These are phyloP conservation scores for Gynandropsis gynandra DNA, from an alignment of 345 rosid species.

Conservation along the genomic window DNA sequence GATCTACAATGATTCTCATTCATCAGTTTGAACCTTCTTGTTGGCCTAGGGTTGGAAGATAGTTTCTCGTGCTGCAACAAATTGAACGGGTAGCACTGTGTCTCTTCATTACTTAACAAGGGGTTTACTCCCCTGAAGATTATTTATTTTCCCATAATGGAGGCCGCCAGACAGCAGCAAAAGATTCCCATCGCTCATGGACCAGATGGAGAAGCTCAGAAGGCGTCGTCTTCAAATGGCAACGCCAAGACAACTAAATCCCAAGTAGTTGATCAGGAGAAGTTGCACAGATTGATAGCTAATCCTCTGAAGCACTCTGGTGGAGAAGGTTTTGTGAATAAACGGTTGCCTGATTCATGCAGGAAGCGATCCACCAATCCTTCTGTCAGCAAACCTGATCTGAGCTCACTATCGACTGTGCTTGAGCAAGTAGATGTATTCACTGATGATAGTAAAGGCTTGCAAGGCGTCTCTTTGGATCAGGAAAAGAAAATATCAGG, in stretches of 20 bases:
- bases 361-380: slow-evolving; percentile 35
- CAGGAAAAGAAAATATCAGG: slow-evolving; percentile 63
- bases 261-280: slow-evolving; percentile 25
- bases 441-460: slow-evolving; percentile 38
- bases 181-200: slow-evolving; percentile 26
- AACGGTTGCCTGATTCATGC: slow-evolving; percentile 30
- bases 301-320: slow-evolving; percentile 27
- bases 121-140: no score
- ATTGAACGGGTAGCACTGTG: no score
- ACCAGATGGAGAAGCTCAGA: slow-evolving; percentile 34
- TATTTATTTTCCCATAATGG: slow-evolving; percentile 4
- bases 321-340: slow-evolving; percentile 37
- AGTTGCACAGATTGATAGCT: slow-evolving; percentile 27
- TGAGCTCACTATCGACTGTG: slow-evolving; percentile 34
- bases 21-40: no score
- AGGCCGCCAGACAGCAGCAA: slow-evolving; percentile 35
- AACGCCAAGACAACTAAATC: slow-evolving; percentile 30
- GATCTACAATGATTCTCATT: no score
- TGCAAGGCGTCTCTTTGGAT: slow-evolving; percentile 38
- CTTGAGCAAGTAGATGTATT: slow-evolving; percentile 38
- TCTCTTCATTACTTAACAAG: no score
- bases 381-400: slow-evolving; percentile 32
- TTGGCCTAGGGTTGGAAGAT: no score
- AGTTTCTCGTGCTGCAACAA: no score
- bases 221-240: slow-evolving; percentile 29